These are phyloP conservation scores for Agapanthus africanus DNA, from an alignment of 106 monocot species.

Conservation along the genomic window DNA sequence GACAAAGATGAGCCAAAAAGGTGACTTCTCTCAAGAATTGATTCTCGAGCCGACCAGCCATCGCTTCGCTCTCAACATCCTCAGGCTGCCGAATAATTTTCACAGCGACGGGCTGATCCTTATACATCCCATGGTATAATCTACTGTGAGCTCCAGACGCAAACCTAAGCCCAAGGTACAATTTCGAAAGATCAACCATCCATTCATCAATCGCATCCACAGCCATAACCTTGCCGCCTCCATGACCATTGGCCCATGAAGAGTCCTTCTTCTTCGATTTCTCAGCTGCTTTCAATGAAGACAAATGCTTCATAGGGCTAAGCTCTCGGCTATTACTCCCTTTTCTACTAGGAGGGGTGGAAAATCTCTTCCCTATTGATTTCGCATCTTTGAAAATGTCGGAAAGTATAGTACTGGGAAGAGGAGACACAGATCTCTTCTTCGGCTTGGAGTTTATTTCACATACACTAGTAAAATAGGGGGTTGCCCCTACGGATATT, in stretches of 20 bases:
- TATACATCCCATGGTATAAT: slow-evolving; percentile 76
- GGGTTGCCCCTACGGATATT: too few relatives aligned
- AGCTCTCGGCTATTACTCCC: background rate
- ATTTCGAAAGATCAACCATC: slow-evolving; percentile 51
- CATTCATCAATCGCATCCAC: slow-evolving; percentile 55
- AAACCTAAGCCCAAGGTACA: slow-evolving; percentile 72
- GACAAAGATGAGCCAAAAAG: slow-evolving; percentile 55
- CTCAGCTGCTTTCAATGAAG: slow-evolving; percentile 1
- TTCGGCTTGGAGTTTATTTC: slow-evolving; percentile 21
- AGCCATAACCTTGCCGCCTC: slow-evolving; percentile 2
- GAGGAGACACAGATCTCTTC: slow-evolving; percentile 27
- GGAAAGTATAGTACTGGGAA: slow-evolving; percentile 24
- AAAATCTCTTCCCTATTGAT: slow-evolving; percentile 37
- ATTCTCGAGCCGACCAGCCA: slow-evolving; percentile 58
- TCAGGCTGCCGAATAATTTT: slow-evolving; percentile 74
- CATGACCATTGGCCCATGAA: too few relatives aligned
- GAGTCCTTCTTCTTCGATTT: slow-evolving; percentile 18
- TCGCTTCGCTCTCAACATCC: slow-evolving; percentile 28
- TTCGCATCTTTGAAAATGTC: slow-evolving; percentile 50
- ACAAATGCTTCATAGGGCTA: slow-evolving; percentile 11
- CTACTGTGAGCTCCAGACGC: slow-evolving; percentile 82
- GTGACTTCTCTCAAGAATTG: slow-evolving; percentile 77
- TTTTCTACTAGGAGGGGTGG: slow-evolving; percentile 24
- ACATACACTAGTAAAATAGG: too few relatives aligned
- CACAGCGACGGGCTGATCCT: slow-evolving; percentile 66